Conservation (phyloP, 371 early-diverging fungal genomes). For the Actinomortierella ambigua region DNA sequence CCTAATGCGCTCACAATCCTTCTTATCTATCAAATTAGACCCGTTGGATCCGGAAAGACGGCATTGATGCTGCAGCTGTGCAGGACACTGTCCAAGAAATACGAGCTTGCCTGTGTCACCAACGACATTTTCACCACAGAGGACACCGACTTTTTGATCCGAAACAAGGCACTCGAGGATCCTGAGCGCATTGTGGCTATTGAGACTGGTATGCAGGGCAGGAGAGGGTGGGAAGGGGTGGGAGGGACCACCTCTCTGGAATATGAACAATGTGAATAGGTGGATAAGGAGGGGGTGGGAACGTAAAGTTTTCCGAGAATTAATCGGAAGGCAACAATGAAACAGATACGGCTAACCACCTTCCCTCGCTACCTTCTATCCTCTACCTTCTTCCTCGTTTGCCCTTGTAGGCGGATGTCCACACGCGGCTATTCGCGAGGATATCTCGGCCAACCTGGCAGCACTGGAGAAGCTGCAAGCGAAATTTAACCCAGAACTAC, state of each 20-base stretch:
- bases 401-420: conserved; percentile 79
- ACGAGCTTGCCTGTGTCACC: conserved; percentile 86
- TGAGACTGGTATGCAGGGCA: conserved; percentile 74
- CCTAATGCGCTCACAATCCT: no score
- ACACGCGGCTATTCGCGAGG: conserved; percentile 94
- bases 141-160: conserved; percentile 92
- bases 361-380: not conserved
- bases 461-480: conserved; percentile 89
- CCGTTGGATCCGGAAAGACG: conserved; percentile 95
- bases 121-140: conserved; percentile 90
- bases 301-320: no score
- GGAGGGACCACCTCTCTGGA: no score
- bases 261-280: no score
- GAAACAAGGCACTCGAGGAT: conserved; percentile 84
- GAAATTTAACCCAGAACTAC: conserved; percentile 78
- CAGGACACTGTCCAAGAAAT: conserved; percentile 74
- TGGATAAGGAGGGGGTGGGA: no score
- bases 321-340: no score
- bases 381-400: not conserved
- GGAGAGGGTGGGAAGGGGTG: no score
- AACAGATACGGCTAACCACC: no score
- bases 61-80: conserved; percentile 93
- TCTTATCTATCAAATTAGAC: conserved; percentile 51
- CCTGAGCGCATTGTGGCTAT: conserved; percentile 87
- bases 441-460: conserved; percentile 92